Percentiles rank a stretch among this genome's conserved stretches.
Evolutionary conservation across 306 rosid genomes (phyloP).

Genomic region (Cicer bijugum): DNA sequence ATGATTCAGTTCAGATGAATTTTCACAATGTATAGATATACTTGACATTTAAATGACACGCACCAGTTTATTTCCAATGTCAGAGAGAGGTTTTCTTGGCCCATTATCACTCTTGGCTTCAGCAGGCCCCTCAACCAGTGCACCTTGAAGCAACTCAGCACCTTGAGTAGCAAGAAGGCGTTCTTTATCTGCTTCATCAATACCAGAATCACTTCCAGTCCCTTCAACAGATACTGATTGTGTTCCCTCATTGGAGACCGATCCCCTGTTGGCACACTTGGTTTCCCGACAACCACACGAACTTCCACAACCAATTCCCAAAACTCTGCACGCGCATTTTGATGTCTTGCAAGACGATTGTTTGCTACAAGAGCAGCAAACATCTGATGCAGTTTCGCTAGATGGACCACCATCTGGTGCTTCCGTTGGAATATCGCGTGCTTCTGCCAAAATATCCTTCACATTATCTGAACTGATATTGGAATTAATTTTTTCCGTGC

Average conservation of each 20-base stretch:
- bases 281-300: conserved; percentile 71
- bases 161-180: conserved; percentile 77
- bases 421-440: conserved; percentile 46
- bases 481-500: conserved; percentile 39
- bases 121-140: conserved; percentile 61
- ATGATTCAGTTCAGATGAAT: background rate
- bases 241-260: conserved; percentile 29
- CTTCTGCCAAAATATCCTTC: conserved; percentile 52
- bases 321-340: conserved; percentile 70
- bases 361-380: conserved; percentile 85
- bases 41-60: conserved; percentile 7
- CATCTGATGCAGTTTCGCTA: conserved; percentile 42
- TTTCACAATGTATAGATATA: background rate
- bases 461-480: conserved; percentile 41
- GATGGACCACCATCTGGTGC: conserved; percentile 38
- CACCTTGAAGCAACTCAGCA: conserved; percentile 83
- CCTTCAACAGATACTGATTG: conserved; percentile 43
- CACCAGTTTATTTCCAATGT: conserved; percentile 87
- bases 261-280: conserved; percentile 73
- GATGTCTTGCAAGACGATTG: conserved; percentile 75
- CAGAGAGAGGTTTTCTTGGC: conserved; percentile 75
- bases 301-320: conserved; percentile 62
- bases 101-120: conserved; percentile 54
- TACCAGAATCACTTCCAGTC: conserved; percentile 41
- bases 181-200: conserved; percentile 54